A percentile compares a stretch with the other conserved stretches of the same genome.
phyloP scores from a whole-genome alignment of 208 protist genomes.

The Crithidia thermophila region DNA sequence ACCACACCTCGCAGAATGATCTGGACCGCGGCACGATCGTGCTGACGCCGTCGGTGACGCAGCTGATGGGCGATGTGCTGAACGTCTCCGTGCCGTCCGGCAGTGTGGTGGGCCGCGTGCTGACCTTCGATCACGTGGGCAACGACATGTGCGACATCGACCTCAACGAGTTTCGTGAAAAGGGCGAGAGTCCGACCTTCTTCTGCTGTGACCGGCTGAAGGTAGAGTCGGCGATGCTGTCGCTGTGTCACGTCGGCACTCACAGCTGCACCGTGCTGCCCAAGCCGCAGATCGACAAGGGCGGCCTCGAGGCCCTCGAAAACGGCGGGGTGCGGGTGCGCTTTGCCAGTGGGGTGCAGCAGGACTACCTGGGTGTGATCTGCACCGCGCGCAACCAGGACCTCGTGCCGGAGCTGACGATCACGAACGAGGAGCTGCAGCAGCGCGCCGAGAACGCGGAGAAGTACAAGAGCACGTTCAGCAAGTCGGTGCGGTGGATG shows the following conservation, averaged over 20 bases:
- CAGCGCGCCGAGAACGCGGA: conserved; percentile 79
- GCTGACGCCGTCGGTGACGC: conserved; percentile 90
- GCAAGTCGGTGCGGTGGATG: conserved; percentile 84
- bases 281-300: conserved; percentile 75
- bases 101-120: conserved; percentile 85
- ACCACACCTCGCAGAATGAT: conserved; percentile 69
- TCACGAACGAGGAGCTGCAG: conserved; percentile 87
- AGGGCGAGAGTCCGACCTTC: conserved; percentile 94
- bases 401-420: conserved; percentile 78
- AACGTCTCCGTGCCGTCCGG: conserved; percentile 91
- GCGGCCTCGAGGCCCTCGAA: conserved; percentile 77
- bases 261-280: conserved; percentile 87
- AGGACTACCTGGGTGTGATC: conserved; percentile 90
- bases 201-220: conserved; percentile 92
- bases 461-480: conserved; percentile 64
- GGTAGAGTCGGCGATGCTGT: conserved; percentile 83
- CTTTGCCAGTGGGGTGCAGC: conserved; percentile 78
- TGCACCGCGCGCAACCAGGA: conserved; percentile 82
- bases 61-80: conserved; percentile 91
- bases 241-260: conserved; percentile 78
- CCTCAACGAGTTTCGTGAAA: conserved; percentile 92
- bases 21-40: conserved; percentile 88
- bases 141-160: conserved; percentile 94
- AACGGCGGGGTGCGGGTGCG: conserved; percentile 86
- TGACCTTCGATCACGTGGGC: conserved; percentile 92